Conservation (phyloP, 2,329 filamentous ascomycete genomes). For the Neobulgaria alba region DNA sequence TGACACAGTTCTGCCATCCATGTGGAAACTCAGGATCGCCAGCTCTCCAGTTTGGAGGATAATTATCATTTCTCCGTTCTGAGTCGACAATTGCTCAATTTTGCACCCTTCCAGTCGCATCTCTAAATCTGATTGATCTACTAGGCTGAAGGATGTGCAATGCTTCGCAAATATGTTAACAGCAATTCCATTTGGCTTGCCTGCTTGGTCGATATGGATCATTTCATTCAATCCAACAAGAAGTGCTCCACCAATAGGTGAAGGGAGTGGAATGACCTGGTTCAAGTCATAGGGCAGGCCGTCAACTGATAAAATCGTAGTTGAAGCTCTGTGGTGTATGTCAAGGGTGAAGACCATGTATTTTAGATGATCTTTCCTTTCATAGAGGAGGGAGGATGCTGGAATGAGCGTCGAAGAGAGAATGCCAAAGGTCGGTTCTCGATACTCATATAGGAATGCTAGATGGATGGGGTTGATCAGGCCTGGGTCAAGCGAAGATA, state of each 20-base stretch:
- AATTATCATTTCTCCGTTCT: slow-evolving; percentile 77
- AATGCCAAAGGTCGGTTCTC: slow-evolving; percentile 94
- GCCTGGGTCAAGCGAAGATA: slow-evolving; percentile 79
- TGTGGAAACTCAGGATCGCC: slow-evolving; percentile 68
- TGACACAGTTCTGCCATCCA: slow-evolving; percentile 87
- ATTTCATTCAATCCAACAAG: slow-evolving; percentile 83
- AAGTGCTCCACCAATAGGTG: slow-evolving; percentile 81
- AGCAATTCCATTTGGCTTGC: slow-evolving; percentile 84
- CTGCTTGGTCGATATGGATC: slow-evolving; percentile 92
- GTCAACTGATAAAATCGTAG: slow-evolving; percentile 78
- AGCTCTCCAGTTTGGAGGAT: slow-evolving; percentile 68
- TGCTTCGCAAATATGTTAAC: slow-evolving; percentile 86
- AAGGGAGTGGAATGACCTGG: slow-evolving; percentile 70
- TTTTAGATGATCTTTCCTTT: slow-evolving; percentile 74
- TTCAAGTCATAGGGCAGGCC: slow-evolving; percentile 83
- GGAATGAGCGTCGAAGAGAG: slow-evolving; percentile 68
- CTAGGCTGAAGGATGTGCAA: slow-evolving; percentile 73
- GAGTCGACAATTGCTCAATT: slow-evolving; percentile 66
- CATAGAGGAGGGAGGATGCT: slow-evolving; percentile 63
- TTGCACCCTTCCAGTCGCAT: slow-evolving; percentile 74
- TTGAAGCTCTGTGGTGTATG: slow-evolving; percentile 85
- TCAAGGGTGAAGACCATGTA: slow-evolving; percentile 96
- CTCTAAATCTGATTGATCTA: slow-evolving; percentile 74
- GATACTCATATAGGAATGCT: slow-evolving; percentile 90
- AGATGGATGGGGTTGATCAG: slow-evolving; percentile 86